Evolutionary conservation across 2,329 filamentous ascomycete genomes (phyloP).

Genomic region (Madurella mycetomatis): DNA sequence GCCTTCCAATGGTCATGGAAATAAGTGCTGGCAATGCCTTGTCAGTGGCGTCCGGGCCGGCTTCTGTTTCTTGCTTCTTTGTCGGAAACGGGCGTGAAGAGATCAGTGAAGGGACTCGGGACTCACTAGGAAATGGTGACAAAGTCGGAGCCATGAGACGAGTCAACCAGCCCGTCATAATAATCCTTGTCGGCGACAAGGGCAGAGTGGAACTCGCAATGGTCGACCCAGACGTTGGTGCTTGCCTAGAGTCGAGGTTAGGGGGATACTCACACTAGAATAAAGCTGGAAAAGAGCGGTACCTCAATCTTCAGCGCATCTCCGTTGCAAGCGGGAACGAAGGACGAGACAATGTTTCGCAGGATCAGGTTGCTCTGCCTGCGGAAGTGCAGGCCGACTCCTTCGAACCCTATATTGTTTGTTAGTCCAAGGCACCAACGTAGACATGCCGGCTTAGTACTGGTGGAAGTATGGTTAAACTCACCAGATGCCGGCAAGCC

Average conservation of each 20-base stretch:
- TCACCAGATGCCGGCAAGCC: constrained; percentile 37
- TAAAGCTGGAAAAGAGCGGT: neutral
- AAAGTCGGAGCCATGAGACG: constrained; percentile 59
- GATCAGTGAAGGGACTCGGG: neutral
- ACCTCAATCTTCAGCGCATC: constrained; percentile 53
- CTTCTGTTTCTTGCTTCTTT: no score
- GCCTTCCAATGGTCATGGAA: constrained; percentile 48
- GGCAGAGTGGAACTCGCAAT: constrained; percentile 61
- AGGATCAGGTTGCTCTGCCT: constrained; percentile 55
- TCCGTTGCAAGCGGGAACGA: constrained; percentile 52
- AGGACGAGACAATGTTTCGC: constrained; percentile 56
- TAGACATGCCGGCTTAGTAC: no score
- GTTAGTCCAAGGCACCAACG: neutral
- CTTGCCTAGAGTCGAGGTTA: constrained; percentile 36
- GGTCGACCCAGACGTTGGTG: constrained; percentile 63
- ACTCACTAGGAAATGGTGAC: constrained; percentile 44
- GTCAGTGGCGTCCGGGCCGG: no score
- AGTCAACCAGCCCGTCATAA: constrained; percentile 64
- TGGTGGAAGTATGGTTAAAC: constrained; percentile 8
- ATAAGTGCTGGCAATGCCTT: constrained; percentile 26
- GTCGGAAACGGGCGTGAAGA: neutral
- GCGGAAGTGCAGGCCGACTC: constrained; percentile 51
- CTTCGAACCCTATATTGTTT: constrained; percentile 30
- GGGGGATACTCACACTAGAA: neutral
- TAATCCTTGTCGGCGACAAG: constrained; percentile 60